These are phyloP conservation scores for Epichloe amarillans DNA, from an alignment of 2,329 filamentous ascomycete genomes.

Conservation along the genomic window DNA sequence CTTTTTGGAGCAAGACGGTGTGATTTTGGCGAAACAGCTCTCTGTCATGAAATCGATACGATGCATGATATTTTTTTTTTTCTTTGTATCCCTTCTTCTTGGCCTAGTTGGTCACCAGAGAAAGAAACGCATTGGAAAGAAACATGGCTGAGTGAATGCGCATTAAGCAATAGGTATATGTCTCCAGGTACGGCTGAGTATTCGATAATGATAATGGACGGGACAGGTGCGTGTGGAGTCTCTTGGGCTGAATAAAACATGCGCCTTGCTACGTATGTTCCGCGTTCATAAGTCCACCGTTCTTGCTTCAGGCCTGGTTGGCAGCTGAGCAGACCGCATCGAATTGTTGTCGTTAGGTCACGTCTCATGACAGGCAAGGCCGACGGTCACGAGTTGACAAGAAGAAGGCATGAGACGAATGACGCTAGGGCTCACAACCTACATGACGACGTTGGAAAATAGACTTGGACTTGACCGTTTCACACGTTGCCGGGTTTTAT, in stretches of 20 bases:
- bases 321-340: background rate
- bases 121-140: slow-evolving; percentile 6
- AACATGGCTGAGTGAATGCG: slow-evolving; percentile 1
- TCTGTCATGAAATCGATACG: slow-evolving; percentile 1
- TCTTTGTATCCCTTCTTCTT: background rate
- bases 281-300: background rate
- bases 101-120: background rate
- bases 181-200: background rate
- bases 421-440: slow-evolving; percentile 2
- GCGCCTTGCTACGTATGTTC: background rate
- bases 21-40: background rate
- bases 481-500: too few species aligned
- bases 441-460: background rate
- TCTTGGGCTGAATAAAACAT: background rate
- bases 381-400: background rate
- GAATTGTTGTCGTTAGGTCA: background rate
- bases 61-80: background rate
- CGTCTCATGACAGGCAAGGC: background rate
- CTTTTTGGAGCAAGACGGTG: background rate
- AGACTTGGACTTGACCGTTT: background rate
- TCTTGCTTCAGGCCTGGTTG: background rate
- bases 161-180: slow-evolving; percentile 5
- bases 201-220: slow-evolving; percentile 10
- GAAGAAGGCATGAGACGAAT: slow-evolving; percentile 2
- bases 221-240: background rate